These are phyloP conservation scores for Sinapis alba DNA, from an alignment of 441 rosid species.

Conservation along the genomic window DNA sequence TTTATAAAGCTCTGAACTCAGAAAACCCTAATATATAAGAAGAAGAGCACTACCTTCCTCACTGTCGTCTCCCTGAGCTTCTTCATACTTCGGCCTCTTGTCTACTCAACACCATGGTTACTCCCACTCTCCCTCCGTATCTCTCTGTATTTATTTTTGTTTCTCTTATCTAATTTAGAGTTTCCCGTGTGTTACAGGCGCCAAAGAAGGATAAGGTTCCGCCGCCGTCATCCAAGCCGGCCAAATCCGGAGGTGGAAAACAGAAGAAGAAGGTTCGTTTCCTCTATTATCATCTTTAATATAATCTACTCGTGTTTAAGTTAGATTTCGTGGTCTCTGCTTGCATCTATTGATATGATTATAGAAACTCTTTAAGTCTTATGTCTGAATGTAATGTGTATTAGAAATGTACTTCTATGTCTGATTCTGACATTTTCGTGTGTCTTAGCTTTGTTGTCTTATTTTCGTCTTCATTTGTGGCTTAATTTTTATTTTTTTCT, in stretches of 20 bases:
- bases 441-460: neutral
- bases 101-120: conserved; percentile 21
- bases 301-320: neutral
- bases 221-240: conserved; percentile 76
- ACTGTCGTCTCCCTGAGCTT: conserved; percentile 18
- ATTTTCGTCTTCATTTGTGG: neutral
- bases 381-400: neutral
- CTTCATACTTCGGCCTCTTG: neutral
- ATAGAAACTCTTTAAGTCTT: neutral
- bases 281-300: neutral
- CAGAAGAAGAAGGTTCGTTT: conserved; percentile 32
- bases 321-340: conserved; percentile 3
- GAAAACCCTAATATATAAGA: conserved; percentile 36
- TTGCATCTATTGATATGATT: neutral
- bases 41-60: conserved; percentile 7
- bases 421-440: neutral
- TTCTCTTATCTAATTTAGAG: neutral
- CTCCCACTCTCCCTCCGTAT: neutral
- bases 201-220: conserved; percentile 80
- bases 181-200: conserved; percentile 43
- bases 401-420: neutral
- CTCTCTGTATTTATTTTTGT: neutral
- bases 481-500: neutral
- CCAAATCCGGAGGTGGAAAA: conserved; percentile 73
- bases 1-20: conserved; percentile 13